Conservation (phyloP, 2,329 filamentous ascomycete genomes). For the Fusarium sp. region DNA sequence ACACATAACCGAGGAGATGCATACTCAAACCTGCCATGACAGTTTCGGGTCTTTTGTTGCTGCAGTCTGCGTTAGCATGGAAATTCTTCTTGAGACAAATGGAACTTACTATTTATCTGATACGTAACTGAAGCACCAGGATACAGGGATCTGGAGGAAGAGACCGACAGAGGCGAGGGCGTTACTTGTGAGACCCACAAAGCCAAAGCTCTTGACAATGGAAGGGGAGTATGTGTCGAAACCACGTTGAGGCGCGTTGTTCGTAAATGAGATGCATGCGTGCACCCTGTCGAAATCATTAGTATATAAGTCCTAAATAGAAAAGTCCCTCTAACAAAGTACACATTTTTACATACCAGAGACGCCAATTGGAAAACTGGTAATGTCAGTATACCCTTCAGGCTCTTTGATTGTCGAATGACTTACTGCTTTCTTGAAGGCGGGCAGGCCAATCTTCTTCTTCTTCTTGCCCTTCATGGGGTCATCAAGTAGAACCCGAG, state of each 20-base stretch:
- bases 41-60: slow-evolving; percentile 62
- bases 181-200: slow-evolving; percentile 59
- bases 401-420: fast-evolving
- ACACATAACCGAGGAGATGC: slow-evolving; percentile 63
- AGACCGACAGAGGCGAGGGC: slow-evolving; percentile 66
- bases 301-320: too few species aligned
- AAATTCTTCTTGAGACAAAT: fast-evolving
- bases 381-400: not conserved
- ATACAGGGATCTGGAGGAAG: slow-evolving; percentile 63
- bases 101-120: slow-evolving; percentile 62
- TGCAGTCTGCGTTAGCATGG: slow-evolving; percentile 10
- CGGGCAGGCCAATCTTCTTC: slow-evolving; percentile 56
- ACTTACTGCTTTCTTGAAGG: slow-evolving; percentile 58
- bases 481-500: slow-evolving; percentile 56
- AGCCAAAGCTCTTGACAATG: slow-evolving; percentile 65
- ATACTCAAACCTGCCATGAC: slow-evolving; percentile 61
- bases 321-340: too few species aligned
- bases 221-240: slow-evolving; percentile 65
- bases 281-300: too few species aligned
- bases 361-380: slow-evolving; percentile 57
- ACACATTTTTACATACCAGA: too few species aligned
- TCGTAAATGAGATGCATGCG: slow-evolving; percentile 47
- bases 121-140: slow-evolving; percentile 62
- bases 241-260: slow-evolving; percentile 60
- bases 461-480: slow-evolving; percentile 61